Evolutionary conservation across 2,329 filamentous ascomycete genomes (phyloP), one percentile per base, ranked within the genome.

Genomic region (Thermothelomyces thermophilus): DNA sequence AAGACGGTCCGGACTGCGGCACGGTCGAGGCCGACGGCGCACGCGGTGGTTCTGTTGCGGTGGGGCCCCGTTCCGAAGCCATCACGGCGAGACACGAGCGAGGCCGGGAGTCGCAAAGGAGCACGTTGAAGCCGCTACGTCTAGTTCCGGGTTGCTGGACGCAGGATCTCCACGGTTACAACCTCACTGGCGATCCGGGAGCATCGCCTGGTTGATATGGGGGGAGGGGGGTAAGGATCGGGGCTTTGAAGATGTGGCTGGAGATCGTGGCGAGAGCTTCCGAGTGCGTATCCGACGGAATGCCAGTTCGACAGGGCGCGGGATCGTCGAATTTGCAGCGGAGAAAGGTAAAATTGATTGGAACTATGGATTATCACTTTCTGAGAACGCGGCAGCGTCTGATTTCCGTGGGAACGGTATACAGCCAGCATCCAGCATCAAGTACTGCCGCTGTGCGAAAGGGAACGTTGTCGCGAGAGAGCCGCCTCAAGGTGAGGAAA

Each of bases 51-150:
- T 77, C 74, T 59, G 73, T 73, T 66, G 74, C 72, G 65, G 77
- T 70, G 60, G 71, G 68, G 63, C 70, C 73, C 61, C 73, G 71
- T 63, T 76, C 74, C 58, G 76, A 74, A 65, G 75, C 74, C 76
- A 80, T 80, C 69, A 59, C 58, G 58, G 41, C 46, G 47, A 45
- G 31, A 26, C 16, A 43, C n/a, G 42, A 35, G 48, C 48, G 41
- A 48, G 37, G 46, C 22, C 40, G 22, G n/a, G 28, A 31, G 26
- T 35, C 41, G 40, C 13, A 35, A 52, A 9, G 5, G 24, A 20
- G 16, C n/a, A 3, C 11, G 13, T 14, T n/a, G 7, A 31, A 11
- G 36, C 3, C 28, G n/a, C 46, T 50, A 48, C 53, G 46, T 54
- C 58, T 55, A 60, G 17, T 33, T 20, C 34, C 42, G 34, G 24